Evolutionary conservation across 441 rosid species (phyloP), one percentile per base, ranked within the genome.

Genomic region (Arabidopsis hybrid): DNA sequence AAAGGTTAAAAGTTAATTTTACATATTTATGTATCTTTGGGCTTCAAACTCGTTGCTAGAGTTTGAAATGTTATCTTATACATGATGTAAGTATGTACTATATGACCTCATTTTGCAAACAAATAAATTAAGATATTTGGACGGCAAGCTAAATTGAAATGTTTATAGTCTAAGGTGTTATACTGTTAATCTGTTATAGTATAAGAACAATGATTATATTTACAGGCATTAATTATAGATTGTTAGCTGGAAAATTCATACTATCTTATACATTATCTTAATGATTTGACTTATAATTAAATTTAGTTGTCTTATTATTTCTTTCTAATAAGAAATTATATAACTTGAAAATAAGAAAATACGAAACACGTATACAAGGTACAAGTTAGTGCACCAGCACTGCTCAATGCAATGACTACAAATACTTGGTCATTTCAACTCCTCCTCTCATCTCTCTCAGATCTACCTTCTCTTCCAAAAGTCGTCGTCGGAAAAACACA

Each of bases 381-480:
- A 73, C 71, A 50, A 65, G 77, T 77, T 78, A 73, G 81, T 78
- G 81, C 78, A 78, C 9, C 36, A 73, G 81, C 81, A 78, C 75
- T 56, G 78, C 21, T 35, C 12, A 64, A 47, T 38, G 36, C 66
- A 73, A 68, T 73, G 51, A 78, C 81, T 78, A 78, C 65, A 78
- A 73, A 78, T 78, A 73, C 71, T 29, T 56, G 11, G 32, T 1
- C 56, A 35, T 66, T 39, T 72, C 60, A 49, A 60, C 38, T 67
- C 46, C 5, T 53, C 36, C 26, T 60, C 3, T 43, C 69, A 51
- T 52, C 63, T 65, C 53, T 72, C 59, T 6, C 26, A 1, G 50
- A 47, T 21, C 4, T 2, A 35, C 63, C 65, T 46, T 69, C 46
- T 57, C 47, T 46, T 43, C 36, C 18, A 57, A 13, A 60, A 49